Evolutionary conservation across 1,284 basidiomycete species (phyloP), one percentile per base, ranked within the genome.

Genomic region (Ustilago trichophora): DNA sequence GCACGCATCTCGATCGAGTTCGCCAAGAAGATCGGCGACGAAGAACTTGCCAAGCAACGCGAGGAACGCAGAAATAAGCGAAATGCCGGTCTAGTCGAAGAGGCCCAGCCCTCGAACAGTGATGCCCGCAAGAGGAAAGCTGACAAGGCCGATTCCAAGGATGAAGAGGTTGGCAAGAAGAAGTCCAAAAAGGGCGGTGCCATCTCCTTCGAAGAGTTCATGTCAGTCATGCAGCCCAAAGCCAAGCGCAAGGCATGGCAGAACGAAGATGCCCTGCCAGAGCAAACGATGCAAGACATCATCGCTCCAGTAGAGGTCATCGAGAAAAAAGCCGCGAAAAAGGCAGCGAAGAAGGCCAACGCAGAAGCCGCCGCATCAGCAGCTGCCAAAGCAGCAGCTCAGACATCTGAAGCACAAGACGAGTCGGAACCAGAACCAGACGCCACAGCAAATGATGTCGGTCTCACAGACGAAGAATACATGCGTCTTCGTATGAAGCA

Each of bases 1-100:
- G 89, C 81, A 84, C 69, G 89, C 72, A 88, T 97, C 58, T 87
- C 83, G 54, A 91, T 96, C 8, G 86, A 88, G 36, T 81, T 92
- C 35, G 88, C 94, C 1, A 78, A 81, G 41, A 89, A 93, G 32
- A 66, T 79, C 18, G 71, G 67, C 18, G 73, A 73, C 21, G 66
- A 75, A 19, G 58, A 64, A 36, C 68, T 69, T 25, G 21, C 38
- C 5, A 52, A 68, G 43, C 65, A 54, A 34, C 54, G 53, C n/a
- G 56, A 63, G 43, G 65, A 68, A 31, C 41, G 64, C 13, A 37
- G 33, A 3, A 58, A 52, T 27, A 52, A 58, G 40, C 40, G 70
- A 18, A 56, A 64, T 16, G 46, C 49, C 26, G 53, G 47, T 10
- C 16, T 19, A 6, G 59, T 10, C 11, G 33, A 58, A 22, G 50